phyloP scores from a whole-genome alignment of 2,329 filamentous ascomycete genomes.

The Neofusicoccum kwambonambiense region DNA sequence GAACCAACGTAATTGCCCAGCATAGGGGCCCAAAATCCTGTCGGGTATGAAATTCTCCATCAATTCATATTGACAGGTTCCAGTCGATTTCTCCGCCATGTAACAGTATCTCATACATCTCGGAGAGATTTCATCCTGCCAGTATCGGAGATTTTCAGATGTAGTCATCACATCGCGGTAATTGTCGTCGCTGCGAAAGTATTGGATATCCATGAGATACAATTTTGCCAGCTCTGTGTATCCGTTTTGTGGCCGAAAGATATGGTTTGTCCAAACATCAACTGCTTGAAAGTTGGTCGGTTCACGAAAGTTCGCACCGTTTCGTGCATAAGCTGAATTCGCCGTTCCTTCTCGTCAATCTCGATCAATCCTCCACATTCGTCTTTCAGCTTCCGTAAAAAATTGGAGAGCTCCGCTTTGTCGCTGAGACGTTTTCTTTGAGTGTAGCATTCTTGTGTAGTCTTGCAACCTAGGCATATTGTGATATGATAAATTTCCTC shows the following conservation, averaged over 20 bases:
- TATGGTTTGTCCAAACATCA: not conserved
- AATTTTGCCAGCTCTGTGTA: not conserved
- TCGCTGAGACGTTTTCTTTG: not conserved
- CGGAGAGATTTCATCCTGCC: not conserved
- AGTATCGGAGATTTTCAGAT: too few species aligned
- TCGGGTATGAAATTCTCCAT: not conserved
- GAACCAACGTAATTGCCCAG: too few species aligned
- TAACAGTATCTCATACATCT: not conserved
- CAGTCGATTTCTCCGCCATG: not conserved
- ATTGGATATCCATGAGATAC: not conserved
- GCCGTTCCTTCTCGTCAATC: not conserved
- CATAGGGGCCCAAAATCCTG: too few species aligned
- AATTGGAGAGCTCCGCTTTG: not conserved
- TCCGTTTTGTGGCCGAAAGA: not conserved
- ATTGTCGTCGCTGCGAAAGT: not conserved
- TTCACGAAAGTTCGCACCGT: not conserved
- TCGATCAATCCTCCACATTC: not conserved
- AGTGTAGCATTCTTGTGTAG: not conserved
- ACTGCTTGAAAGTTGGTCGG: not conserved
- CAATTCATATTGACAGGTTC: not conserved
- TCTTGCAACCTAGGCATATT: not conserved
- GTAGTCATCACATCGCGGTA: accelerated
- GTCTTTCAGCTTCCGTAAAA: not conserved
- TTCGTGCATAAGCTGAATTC: not conserved
- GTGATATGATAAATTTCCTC: not conserved